Evolutionary conservation across 2,329 filamentous ascomycete genomes (phyloP).

Genomic region (Fusarium sublunatum): DNA sequence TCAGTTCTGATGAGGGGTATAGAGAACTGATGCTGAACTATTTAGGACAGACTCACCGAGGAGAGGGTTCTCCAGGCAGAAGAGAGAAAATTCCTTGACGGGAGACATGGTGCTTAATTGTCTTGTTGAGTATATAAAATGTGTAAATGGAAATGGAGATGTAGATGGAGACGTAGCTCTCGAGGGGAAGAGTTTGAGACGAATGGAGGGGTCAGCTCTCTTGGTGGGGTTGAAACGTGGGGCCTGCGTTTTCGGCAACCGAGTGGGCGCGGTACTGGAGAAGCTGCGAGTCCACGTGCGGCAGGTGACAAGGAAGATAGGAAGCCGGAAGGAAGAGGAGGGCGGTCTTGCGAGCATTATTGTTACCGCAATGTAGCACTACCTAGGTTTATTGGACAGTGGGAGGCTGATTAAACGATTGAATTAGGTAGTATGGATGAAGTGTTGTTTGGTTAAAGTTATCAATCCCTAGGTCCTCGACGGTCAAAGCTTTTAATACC

Average conservation of each 20-base stretch:
- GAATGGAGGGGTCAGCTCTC: constrained; percentile 43
- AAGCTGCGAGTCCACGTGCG: constrained; percentile 43
- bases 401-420: too few relatives aligned
- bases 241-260: constrained; percentile 40
- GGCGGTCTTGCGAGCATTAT: constrained; percentile 30
- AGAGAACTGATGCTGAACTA: not conserved
- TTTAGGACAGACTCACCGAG: constrained; percentile 70
- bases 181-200: constrained; percentile 46
- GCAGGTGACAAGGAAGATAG: constrained; percentile 20
- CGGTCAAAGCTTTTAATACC: not conserved
- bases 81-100: constrained; percentile 83
- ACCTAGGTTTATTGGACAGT: too few relatives aligned
- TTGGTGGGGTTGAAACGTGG: constrained; percentile 42
- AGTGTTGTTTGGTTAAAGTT: constrained; percentile 7
- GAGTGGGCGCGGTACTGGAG: constrained; percentile 40
- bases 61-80: constrained; percentile 97
- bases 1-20: constrained; percentile 4
- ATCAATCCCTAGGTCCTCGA: not conserved
- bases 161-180: constrained; percentile 26
- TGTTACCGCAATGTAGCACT: not conserved
- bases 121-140: constrained; percentile 25
- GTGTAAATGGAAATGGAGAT: constrained; percentile 14
- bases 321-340: constrained; percentile 14
- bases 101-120: constrained; percentile 71
- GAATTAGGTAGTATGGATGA: too few relatives aligned